Percentiles rank a stretch among this genome's conserved stretches.
Evolutionary conservation across 208 protist species (phyloP).

Genomic region (Trypanosoma scelopori): DNA sequence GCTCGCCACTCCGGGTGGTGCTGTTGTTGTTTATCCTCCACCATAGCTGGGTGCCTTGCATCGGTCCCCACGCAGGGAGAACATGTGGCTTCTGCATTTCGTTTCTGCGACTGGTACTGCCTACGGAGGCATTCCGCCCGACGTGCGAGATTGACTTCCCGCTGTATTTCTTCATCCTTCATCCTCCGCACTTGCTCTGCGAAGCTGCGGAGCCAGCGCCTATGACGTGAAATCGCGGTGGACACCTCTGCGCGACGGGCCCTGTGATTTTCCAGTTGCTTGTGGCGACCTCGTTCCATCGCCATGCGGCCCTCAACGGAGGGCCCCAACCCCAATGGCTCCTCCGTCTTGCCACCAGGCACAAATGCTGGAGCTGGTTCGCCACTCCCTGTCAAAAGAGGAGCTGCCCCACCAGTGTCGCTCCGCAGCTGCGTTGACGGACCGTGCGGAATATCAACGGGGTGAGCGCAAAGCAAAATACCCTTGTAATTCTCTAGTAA

Average conservation of each 20-base stretch:
- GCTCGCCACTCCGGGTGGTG: not conserved
- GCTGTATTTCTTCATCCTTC: constrained; percentile 68
- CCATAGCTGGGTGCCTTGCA: not conserved
- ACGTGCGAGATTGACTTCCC: constrained; percentile 62
- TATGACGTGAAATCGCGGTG: constrained; percentile 68
- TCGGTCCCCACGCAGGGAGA: constrained; percentile 12
- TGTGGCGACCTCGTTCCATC: constrained; percentile 43
- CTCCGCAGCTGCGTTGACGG: constrained; percentile 19
- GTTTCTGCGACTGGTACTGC: constrained; percentile 28
- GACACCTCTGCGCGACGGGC: constrained; percentile 42
- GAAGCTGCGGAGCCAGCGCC: constrained; percentile 85
- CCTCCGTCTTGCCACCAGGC: constrained; percentile 51
- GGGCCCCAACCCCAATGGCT: constrained; percentile 60
- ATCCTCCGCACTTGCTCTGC: constrained; percentile 78
- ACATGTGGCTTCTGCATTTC: constrained; percentile 8
- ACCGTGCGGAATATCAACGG: constrained; percentile 37
- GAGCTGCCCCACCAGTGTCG: constrained; percentile 4
- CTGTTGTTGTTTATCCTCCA: constrained; percentile 3
- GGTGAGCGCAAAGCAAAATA: constrained; percentile 84
- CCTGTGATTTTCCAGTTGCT: constrained; percentile 55
- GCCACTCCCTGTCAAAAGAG: constrained; percentile 8
- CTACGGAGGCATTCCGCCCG: constrained; percentile 45
- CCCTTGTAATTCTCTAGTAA: constrained; percentile 92
- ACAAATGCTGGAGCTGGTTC: constrained; percentile 46
- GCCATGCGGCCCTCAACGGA: constrained; percentile 52